These are phyloP conservation scores for Plectranthus barbatus DNA, from an alignment of 257 asterid species.

Conservation along the genomic window DNA sequence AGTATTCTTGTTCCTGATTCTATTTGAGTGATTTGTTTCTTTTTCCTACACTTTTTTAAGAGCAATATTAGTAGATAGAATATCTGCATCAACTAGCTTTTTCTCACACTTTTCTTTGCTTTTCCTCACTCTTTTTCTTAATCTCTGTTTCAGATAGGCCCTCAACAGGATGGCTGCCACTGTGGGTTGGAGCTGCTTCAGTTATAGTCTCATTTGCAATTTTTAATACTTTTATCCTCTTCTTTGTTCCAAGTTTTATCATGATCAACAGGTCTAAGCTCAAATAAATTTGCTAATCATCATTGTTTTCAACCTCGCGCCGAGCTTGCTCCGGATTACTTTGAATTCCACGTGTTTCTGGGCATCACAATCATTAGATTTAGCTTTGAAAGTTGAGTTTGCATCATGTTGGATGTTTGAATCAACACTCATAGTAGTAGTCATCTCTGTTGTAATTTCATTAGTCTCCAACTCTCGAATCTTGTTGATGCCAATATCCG, in stretches of 20 bases:
- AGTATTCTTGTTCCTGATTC: too few relatives aligned
- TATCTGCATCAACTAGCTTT: conserved; percentile 31
- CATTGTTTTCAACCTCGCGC: conserved; percentile 28
- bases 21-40: too few relatives aligned
- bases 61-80: conserved; percentile 22
- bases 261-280: conserved; percentile 28
- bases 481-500: conserved; percentile 42
- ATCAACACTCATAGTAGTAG: conserved; percentile 24
- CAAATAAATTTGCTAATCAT: conserved; percentile 33
- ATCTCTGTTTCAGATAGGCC: conserved; percentile 23
- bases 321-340: conserved; percentile 33
- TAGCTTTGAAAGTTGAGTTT: conserved; percentile 31
- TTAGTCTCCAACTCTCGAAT: conserved; percentile 23
- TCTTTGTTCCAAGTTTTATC: conserved; percentile 30
- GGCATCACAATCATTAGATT: conserved; percentile 34
- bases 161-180: conserved; percentile 41
- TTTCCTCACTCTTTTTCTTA: conserved; percentile 33
- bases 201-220: conserved; percentile 31
- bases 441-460: conserved; percentile 24
- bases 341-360: conserved; percentile 26
- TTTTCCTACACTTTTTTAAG: conserved; percentile 43
- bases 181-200: conserved; percentile 42
- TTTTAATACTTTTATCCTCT: conserved; percentile 35
- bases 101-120: too few relatives aligned
- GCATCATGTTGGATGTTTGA: conserved; percentile 31